Percentiles rank a stretch among this genome's conserved stretches.
Conservation (phyloP, 768 basidiomycete species). For the Leccinum obscurum region DNA sequence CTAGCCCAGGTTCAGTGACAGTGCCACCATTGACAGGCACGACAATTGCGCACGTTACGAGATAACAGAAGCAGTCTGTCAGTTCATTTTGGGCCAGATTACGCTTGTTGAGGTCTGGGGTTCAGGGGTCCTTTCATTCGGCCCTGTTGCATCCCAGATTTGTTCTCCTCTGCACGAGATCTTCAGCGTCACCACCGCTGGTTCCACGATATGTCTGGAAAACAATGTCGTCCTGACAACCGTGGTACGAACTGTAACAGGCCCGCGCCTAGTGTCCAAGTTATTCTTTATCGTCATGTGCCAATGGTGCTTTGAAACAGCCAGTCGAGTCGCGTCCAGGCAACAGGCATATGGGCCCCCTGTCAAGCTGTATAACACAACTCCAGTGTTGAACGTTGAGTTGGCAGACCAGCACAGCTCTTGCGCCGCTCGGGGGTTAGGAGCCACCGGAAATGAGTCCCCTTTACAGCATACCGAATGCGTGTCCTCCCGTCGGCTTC, state of each 20-base stretch:
- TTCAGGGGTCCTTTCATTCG: neutral
- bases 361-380: neutral
- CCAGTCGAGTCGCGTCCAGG: neutral
- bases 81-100: conserved; percentile 3
- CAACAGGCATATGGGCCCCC: neutral
- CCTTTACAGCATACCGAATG: neutral
- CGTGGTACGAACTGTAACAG: neutral
- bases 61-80: conserved; percentile 16
- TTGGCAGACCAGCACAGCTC: neutral
- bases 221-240: neutral
- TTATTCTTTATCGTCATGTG: neutral
- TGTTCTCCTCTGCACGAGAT: neutral
- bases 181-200: neutral
- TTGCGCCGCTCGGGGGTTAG: neutral
- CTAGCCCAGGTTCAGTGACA: neutral
- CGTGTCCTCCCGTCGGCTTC: neutral
- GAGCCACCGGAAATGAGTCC: neutral
- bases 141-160: neutral
- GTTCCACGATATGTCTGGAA: neutral
- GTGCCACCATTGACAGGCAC: conserved; percentile 12
- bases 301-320: neutral
- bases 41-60: conserved; percentile 4
- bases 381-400: neutral
- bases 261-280: neutral
- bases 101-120: neutral